Evolutionary conservation across 768 basidiomycete species (phyloP).

Genomic region (Leucosporidium scottii): DNA sequence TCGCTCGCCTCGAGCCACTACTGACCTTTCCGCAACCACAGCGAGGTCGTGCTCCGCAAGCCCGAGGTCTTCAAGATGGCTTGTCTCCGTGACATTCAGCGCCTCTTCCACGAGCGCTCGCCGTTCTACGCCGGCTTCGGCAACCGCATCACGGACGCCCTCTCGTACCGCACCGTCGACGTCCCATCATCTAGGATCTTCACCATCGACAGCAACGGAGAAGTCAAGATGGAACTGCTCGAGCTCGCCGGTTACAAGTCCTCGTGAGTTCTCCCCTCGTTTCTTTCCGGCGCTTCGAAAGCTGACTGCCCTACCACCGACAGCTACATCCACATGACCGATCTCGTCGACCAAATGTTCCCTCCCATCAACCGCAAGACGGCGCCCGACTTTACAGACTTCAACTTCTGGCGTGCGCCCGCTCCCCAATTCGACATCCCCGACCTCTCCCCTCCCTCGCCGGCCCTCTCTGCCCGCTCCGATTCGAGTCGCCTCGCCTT

Average conservation of each 20-base stretch:
- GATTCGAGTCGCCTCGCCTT: slow-evolving; percentile 49
- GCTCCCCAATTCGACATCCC: slow-evolving; percentile 57
- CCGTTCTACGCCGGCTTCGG: slow-evolving; percentile 98
- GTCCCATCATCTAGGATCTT: slow-evolving; percentile 91
- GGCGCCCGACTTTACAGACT: slow-evolving; percentile 87
- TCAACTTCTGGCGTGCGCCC: slow-evolving; percentile 86
- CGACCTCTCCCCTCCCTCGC: slow-evolving; percentile 61
- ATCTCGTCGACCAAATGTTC: slow-evolving; percentile 99
- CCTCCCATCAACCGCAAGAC: slow-evolving; percentile 77
- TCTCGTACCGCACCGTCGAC: slow-evolving; percentile 94
- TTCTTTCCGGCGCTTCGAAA: background rate
- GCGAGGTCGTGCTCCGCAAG: slow-evolving; percentile 97
- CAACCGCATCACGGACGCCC: slow-evolving; percentile 93
- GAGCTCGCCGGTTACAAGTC: slow-evolving; percentile 95
- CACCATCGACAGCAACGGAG: slow-evolving; percentile 84
- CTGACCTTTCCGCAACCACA: slow-evolving; percentile 39
- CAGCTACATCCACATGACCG: slow-evolving; percentile 97
- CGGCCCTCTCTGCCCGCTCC: slow-evolving; percentile 86
- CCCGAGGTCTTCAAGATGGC: slow-evolving; percentile 99
- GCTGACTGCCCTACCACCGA: background rate
- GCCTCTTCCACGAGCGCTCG: slow-evolving; percentile 59
- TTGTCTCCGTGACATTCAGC: slow-evolving; percentile 86
- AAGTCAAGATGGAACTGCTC: slow-evolving; percentile 95
- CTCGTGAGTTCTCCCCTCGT: slow-evolving; percentile 53
- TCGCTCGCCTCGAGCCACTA: background rate